Evolutionary conservation across 2,329 filamentous ascomycete species (phyloP).

Genomic region (Aspergillus sojae): DNA sequence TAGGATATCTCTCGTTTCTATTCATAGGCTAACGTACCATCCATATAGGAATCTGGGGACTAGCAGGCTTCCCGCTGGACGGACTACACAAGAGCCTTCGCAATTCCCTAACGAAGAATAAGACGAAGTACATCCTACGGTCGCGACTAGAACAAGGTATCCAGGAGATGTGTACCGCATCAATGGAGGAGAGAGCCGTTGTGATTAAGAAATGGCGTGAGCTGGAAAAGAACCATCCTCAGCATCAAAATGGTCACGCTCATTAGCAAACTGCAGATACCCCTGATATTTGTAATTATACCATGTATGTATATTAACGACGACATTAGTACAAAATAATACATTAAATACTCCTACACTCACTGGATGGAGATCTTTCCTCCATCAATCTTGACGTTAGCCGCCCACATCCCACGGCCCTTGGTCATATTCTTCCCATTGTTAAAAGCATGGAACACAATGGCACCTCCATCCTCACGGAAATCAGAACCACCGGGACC

Average conservation of each 20-base stretch:
- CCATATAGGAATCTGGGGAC: constrained; percentile 30
- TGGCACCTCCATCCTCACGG: constrained; percentile 23
- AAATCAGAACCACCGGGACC: constrained; percentile 36
- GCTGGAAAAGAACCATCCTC: neutral
- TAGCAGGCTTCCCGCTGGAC: constrained; percentile 34
- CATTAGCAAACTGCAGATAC: neutral
- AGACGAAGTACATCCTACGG: constrained; percentile 29
- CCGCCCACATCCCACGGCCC: constrained; percentile 26
- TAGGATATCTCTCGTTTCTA: neutral
- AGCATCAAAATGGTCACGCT: neutral
- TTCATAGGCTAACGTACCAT: constrained; percentile 1
- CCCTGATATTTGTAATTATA: neutral
- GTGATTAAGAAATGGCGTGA: constrained; percentile 26
- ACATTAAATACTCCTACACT: neutral
- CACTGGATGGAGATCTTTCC: constrained; percentile 8
- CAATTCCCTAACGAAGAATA: constrained; percentile 30
- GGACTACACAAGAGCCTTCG: constrained; percentile 34
- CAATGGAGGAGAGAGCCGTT: constrained; percentile 23
- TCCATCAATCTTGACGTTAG: constrained; percentile 16
- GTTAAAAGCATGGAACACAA: constrained; percentile 32
- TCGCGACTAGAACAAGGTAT: constrained; percentile 32
- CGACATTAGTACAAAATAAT: neutral
- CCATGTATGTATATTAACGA: neutral
- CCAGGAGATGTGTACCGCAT: constrained; percentile 28
- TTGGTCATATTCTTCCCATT: constrained; percentile 23